These are phyloP conservation scores for Ballota nigra DNA, from an alignment of 257 asterid genomes.

Conservation along the genomic window DNA sequence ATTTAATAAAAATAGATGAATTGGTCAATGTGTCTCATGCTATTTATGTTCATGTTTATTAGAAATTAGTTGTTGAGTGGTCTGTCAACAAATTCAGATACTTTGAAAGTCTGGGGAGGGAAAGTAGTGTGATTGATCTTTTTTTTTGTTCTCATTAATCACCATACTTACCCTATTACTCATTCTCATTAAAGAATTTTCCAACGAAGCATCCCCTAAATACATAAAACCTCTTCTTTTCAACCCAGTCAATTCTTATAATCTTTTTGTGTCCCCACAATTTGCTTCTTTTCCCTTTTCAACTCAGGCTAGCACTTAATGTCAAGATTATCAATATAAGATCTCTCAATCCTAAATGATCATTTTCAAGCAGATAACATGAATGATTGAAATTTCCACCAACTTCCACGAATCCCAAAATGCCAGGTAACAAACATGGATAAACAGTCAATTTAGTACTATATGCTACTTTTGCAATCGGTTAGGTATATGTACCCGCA, in stretches of 20 bases:
- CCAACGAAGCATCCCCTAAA: too few species aligned
- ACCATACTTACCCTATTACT: too few species aligned
- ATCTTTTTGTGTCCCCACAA: background rate
- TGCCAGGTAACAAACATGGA: background rate
- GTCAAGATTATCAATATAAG: background rate
- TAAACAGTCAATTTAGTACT: background rate
- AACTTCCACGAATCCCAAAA: too few species aligned
- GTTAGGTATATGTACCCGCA: conserved; percentile 48
- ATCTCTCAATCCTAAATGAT: background rate
- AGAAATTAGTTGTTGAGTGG: too few species aligned
- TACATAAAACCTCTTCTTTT: background rate
- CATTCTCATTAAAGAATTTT: too few species aligned
- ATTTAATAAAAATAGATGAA: too few species aligned
- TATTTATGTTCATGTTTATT: too few species aligned
- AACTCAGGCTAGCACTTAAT: background rate
- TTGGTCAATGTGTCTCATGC: too few species aligned
- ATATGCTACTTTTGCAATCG: background rate
- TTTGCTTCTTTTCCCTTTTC: background rate
- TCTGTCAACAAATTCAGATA: too few species aligned
- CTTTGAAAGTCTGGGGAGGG: too few species aligned
- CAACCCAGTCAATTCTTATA: background rate
- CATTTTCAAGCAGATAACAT: background rate
- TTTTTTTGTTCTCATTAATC: too few species aligned
- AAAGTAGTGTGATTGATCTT: too few species aligned
- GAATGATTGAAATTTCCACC: background rate